These are phyloP conservation scores for Naganishia randhawae DNA, from an alignment of 768 basidiomycete species.

Conservation along the genomic window DNA sequence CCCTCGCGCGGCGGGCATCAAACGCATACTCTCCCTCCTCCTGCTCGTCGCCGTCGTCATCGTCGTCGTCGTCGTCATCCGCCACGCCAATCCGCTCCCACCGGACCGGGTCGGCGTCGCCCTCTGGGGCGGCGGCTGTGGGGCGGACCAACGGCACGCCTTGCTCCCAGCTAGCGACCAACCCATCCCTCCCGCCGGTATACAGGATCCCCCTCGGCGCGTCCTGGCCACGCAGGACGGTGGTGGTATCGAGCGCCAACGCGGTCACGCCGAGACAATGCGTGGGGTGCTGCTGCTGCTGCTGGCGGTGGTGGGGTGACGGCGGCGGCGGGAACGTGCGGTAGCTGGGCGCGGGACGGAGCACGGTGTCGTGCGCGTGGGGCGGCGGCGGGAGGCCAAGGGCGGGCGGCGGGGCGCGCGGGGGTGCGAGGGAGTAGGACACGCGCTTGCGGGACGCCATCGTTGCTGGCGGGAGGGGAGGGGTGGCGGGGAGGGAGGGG, in stretches of 20 bases:
- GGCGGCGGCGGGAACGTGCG: background rate
- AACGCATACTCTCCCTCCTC: slow-evolving; percentile 37
- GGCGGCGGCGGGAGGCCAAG: background rate
- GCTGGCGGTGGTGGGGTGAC: slow-evolving; percentile 1
- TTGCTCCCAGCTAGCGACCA: slow-evolving; percentile 83
- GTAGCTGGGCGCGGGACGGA: background rate
- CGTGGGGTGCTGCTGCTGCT: slow-evolving; percentile 58
- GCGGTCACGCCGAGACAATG: slow-evolving; percentile 83
- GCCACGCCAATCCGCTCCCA: slow-evolving; percentile 61
- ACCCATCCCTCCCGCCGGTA: slow-evolving; percentile 81
- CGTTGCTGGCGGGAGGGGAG: background rate
- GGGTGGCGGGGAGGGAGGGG: too few species aligned
- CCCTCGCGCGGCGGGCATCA: slow-evolving; percentile 25
- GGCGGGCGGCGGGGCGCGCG: background rate
- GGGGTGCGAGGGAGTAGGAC: slow-evolving; percentile 11
- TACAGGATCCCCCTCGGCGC: slow-evolving; percentile 82
- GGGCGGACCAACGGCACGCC: slow-evolving; percentile 62
- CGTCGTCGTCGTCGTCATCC: slow-evolving; percentile 63
- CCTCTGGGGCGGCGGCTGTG: slow-evolving; percentile 30
- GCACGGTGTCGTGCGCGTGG: background rate
- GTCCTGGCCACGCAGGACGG: slow-evolving; percentile 63
- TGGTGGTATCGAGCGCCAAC: slow-evolving; percentile 81
- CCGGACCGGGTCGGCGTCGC: slow-evolving; percentile 38
- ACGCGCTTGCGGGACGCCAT: background rate
- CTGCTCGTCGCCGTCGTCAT: slow-evolving; percentile 63